phyloP scores from a whole-genome alignment of 2,329 filamentous ascomycete species.

The Trichoderma sp. region DNA sequence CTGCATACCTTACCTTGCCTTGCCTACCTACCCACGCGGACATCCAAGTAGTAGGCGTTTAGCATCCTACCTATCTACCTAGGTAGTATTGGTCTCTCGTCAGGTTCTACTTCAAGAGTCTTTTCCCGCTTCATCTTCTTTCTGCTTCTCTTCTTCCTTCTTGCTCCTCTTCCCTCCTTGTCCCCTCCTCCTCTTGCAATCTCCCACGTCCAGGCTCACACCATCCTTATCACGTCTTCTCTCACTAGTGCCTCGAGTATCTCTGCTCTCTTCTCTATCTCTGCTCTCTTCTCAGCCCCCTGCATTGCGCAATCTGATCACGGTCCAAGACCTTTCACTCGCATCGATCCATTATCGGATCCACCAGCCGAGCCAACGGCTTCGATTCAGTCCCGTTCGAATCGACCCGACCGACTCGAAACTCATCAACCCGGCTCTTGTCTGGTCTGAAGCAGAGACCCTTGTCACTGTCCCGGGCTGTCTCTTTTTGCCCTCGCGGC shows the following conservation, averaged over 20 bases:
- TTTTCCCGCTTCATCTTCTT: neutral
- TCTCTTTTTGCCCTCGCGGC: conserved; percentile 10
- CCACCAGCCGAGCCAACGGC: conserved; percentile 25
- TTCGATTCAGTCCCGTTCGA: neutral
- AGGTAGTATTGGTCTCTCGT: no score
- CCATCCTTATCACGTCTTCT: neutral
- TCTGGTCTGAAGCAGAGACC: neutral
- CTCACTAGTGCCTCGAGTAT: neutral
- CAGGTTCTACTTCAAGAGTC: neutral
- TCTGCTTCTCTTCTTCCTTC: neutral
- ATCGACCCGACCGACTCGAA: no score
- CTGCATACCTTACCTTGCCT: no score
- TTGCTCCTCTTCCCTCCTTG: neutral
- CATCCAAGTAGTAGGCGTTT: no score
- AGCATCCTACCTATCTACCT: no score
- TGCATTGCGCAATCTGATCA: conserved; percentile 27
- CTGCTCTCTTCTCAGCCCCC: neutral
- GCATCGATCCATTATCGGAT: conserved; percentile 21
- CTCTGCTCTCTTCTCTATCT: neutral
- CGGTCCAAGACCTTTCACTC: conserved; percentile 10
- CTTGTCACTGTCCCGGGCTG: neutral
- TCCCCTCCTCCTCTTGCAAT: neutral
- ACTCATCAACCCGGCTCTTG: conserved; percentile 12
- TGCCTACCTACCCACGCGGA: no score
- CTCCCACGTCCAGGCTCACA: neutral